Conservation (phyloP, 164 flowering plant species). For the grape (Vitis vinifera) region ASM3070453v1 NC_081815.1:7315501-7316000, state of each 20-base stretch:
- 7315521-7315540: constrained; percentile 32
- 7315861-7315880: constrained; percentile 27
- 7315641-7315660: constrained; percentile 21
- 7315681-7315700: constrained; percentile 24
- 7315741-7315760: constrained; percentile 23
- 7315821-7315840: constrained; percentile 35
- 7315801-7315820: constrained; percentile 30
- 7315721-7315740: constrained; percentile 30
- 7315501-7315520: constrained; percentile 39
- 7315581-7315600: constrained; percentile 19
- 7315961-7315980: constrained; percentile 16
- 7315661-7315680: constrained; percentile 21
- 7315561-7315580: constrained; percentile 25
- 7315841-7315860: constrained; percentile 26
- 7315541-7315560: constrained; percentile 12
- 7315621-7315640: constrained; percentile 15
- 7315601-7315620: constrained; percentile 21
- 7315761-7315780: constrained; percentile 21
- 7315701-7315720: constrained; percentile 20
- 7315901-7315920: constrained; percentile 18
- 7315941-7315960: constrained; percentile 21
- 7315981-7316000: constrained; percentile 21
- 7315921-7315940: constrained; percentile 19
- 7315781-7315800: constrained; percentile 25
- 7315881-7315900: constrained; percentile 21